Evolutionary conservation across 768 basidiomycete species (phyloP).

Genomic region (Piloderma croceum): DNA sequence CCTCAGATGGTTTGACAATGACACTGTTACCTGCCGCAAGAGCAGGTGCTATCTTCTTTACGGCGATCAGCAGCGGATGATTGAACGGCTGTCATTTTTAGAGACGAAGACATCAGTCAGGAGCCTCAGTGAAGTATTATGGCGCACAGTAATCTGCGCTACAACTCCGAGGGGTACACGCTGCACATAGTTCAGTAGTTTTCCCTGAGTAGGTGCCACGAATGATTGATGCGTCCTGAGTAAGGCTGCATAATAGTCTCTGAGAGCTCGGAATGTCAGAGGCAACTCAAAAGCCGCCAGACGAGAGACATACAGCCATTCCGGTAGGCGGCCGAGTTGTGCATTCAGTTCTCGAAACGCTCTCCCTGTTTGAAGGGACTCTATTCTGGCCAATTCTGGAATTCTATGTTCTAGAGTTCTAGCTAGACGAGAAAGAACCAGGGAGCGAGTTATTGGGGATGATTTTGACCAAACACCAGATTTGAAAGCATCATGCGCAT

Average conservation of each 20-base stretch:
- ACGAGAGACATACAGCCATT: slow-evolving; percentile 68
- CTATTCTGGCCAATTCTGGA: slow-evolving; percentile 55
- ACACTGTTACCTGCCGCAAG: slow-evolving; percentile 82
- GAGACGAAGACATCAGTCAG: neutral
- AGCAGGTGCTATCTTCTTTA: slow-evolving; percentile 86
- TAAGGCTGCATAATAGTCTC: slow-evolving; percentile 74
- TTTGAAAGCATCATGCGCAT: slow-evolving; percentile 54
- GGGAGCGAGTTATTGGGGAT: slow-evolving; percentile 53
- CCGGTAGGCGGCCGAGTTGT: slow-evolving; percentile 71
- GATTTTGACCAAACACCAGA: slow-evolving; percentile 71
- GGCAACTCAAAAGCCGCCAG: neutral
- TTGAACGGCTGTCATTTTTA: slow-evolving; percentile 63
- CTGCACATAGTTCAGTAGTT: slow-evolving; percentile 71
- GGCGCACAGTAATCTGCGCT: slow-evolving; percentile 78
- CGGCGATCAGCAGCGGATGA: slow-evolving; percentile 80
- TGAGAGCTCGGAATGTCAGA: slow-evolving; percentile 21
- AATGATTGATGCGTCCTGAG: slow-evolving; percentile 63
- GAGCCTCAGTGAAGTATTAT: too few relatives aligned
- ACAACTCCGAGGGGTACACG: slow-evolving; percentile 84
- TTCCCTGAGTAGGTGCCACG: slow-evolving; percentile 75
- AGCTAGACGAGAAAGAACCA: slow-evolving; percentile 60
- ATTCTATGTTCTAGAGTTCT: slow-evolving; percentile 52
- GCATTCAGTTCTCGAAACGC: slow-evolving; percentile 80
- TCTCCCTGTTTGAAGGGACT: slow-evolving; percentile 74
- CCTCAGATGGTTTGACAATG: slow-evolving; percentile 79